Evolutionary conservation across 345 rosid species (phyloP), one percentile per base, ranked within the genome.

Genomic region (Combretum micranthum): DNA sequence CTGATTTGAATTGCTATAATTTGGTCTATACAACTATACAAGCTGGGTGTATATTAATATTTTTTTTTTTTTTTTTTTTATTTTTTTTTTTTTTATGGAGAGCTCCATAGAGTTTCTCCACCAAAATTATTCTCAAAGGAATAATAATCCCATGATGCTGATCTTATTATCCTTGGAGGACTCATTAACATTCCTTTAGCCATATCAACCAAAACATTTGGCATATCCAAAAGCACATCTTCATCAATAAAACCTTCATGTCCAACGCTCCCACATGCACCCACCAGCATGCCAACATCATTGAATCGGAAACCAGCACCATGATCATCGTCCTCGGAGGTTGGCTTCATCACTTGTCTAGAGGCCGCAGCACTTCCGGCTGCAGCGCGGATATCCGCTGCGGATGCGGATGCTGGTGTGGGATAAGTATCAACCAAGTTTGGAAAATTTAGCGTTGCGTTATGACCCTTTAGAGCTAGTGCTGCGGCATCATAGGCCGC

Each of bases 401-500:
- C 54, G 0, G 97, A 80, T 2, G 70, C 20, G 12, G 97, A 85
- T 3, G 60, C 70, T 0, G 96, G 97, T 22, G 85, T 72, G 7
- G 82, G 93, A 63, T 85, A 87, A 13, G 66, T 51, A 18, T 47
- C 49, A 32, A 64, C 84, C 2, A 58, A 69, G 20, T 21, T 67
- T 0, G 93, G 97, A 71, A 87, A 90, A 57, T 90, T 90, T 12
- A 85, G 77, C 50, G 55, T 65, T 1, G 90, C 88, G 12, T 82
- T 78, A 3, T 53, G 19, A 12, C 97, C 96, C 64, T 75, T 87
- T 17, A 90, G 75, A 64, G 95, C 90, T 4, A 85, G 56, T 12
- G 83, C 88, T 7, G 96, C 97, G 65, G 80, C 97, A 45, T 90
- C 95, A 56, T 81, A 85, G 16, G 97, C 97, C 0, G 85, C 75